These are phyloP conservation scores for Auriscalpium microsporum DNA, from an alignment of 768 basidiomycete species.

Conservation along the genomic window DNA sequence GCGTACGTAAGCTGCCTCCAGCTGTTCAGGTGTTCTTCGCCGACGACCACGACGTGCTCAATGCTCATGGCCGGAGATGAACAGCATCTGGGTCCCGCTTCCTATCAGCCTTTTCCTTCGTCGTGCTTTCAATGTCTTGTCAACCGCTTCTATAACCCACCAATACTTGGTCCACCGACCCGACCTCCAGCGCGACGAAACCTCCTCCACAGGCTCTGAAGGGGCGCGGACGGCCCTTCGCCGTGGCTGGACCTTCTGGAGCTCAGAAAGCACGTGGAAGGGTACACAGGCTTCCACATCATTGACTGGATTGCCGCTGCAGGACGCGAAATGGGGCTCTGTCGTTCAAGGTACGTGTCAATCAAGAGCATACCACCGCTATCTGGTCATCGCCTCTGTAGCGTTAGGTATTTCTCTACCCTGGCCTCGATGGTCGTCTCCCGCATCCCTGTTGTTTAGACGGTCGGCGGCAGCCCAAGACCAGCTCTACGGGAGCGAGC, in stretches of 20 bases:
- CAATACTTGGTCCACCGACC: slow-evolving; percentile 41
- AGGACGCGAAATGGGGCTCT: too few species aligned
- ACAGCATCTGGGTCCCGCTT: slow-evolving; percentile 41
- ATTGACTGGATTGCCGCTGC: too few species aligned
- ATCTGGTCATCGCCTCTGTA: neutral
- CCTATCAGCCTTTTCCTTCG: slow-evolving; percentile 55
- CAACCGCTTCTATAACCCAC: slow-evolving; percentile 60
- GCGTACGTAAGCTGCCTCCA: too few species aligned
- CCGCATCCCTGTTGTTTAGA: neutral
- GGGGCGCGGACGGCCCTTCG: neutral
- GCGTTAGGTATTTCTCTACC: neutral
- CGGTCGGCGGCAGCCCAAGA: neutral
- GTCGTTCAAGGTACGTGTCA: too few species aligned
- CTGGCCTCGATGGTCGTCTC: slow-evolving; percentile 6
- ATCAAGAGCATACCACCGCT: neutral
- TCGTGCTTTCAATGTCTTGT: slow-evolving; percentile 59
- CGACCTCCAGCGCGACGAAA: neutral
- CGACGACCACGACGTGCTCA: neutral
- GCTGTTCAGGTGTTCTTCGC: too few species aligned
- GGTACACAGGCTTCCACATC: too few species aligned
- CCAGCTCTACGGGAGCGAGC: neutral
- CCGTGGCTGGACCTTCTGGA: neutral
- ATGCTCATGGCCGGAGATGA: slow-evolving; percentile 27
- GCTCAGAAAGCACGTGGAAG: neutral
- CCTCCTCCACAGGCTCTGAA: neutral